Evolutionary conservation across 768 basidiomycete species (phyloP).

Genomic region (Gyrodon lividus): DNA sequence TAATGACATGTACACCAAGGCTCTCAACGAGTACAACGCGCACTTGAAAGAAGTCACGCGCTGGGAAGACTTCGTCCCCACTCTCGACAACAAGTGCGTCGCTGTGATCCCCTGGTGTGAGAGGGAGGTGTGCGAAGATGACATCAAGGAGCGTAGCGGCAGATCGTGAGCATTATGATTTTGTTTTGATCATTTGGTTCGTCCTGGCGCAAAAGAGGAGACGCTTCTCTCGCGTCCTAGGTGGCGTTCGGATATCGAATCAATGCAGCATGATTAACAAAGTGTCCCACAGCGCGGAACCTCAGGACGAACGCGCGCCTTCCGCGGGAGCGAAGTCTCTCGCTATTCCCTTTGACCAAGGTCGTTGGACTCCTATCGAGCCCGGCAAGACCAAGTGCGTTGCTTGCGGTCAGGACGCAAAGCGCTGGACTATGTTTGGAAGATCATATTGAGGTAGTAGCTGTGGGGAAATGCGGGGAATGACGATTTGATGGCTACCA

Average conservation of each 20-base stretch:
- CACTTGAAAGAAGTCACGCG: slow-evolving; percentile 70
- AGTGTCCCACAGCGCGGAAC: slow-evolving; percentile 60
- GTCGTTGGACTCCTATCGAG: slow-evolving; percentile 74
- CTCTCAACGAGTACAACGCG: slow-evolving; percentile 69
- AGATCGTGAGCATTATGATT: slow-evolving; percentile 54
- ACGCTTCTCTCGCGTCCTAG: background rate
- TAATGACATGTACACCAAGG: slow-evolving; percentile 79
- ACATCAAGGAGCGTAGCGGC: slow-evolving; percentile 93
- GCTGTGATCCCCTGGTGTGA: slow-evolving; percentile 97
- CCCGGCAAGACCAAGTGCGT: slow-evolving; percentile 87
- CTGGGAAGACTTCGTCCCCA: slow-evolving; percentile 93
- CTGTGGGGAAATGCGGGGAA: background rate
- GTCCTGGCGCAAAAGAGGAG: background rate
- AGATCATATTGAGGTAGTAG: slow-evolving; percentile 61
- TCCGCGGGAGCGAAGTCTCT: slow-evolving; percentile 97
- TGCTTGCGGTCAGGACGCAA: slow-evolving; percentile 83
- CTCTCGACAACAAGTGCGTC: slow-evolving; percentile 84
- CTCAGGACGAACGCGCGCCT: slow-evolving; percentile 91
- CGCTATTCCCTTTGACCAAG: slow-evolving; percentile 94
- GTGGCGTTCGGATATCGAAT: background rate
- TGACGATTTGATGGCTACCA: background rate
- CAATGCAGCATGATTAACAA: slow-evolving; percentile 4
- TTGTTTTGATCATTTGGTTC: background rate
- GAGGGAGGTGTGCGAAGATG: slow-evolving; percentile 88
- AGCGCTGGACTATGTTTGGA: slow-evolving; percentile 97